phyloP scores from a whole-genome alignment of 352 stramenopile genomes.

The Globisporangium okanoganense region DNA sequence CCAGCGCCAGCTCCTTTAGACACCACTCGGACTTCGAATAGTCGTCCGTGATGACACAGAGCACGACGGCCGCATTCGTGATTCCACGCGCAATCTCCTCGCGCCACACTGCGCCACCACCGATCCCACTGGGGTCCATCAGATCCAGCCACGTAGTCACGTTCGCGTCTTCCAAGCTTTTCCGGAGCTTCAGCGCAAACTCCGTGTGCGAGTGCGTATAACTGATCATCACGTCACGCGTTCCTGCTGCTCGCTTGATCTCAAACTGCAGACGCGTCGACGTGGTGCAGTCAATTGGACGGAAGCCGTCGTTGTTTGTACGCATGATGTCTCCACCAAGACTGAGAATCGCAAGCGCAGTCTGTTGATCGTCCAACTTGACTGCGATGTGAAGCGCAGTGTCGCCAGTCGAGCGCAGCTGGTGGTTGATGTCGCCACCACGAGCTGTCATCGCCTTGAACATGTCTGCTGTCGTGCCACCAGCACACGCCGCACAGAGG shows the following conservation, averaged over 20 bases:
- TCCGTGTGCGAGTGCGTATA: constrained; percentile 67
- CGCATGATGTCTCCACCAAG: constrained; percentile 76
- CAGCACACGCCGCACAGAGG: constrained; percentile 69
- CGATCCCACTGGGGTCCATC: constrained; percentile 65
- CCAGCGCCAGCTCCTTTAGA: constrained; percentile 55
- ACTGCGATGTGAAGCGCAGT: constrained; percentile 76
- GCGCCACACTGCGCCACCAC: constrained; percentile 54
- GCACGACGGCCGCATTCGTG: constrained; percentile 49
- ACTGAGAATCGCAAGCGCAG: constrained; percentile 62
- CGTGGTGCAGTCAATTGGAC: constrained; percentile 60
- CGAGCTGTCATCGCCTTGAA: constrained; percentile 60
- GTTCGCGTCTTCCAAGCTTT: constrained; percentile 52
- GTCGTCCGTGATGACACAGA: constrained; percentile 59
- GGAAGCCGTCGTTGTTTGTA: constrained; percentile 58
- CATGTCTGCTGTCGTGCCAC: constrained; percentile 61
- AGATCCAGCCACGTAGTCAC: constrained; percentile 65
- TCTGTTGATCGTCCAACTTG: constrained; percentile 76
- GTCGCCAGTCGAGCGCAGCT: constrained; percentile 59
- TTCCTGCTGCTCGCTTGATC: constrained; percentile 63
- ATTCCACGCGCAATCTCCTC: constrained; percentile 66
- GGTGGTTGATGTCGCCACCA: constrained; percentile 74
- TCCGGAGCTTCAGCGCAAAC: constrained; percentile 58
- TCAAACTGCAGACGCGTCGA: constrained; percentile 64
- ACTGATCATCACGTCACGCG: constrained; percentile 73
- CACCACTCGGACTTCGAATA: constrained; percentile 60